Percentiles rank a stretch among this genome's conserved stretches.
phyloP scores from a whole-genome alignment of 2,329 filamentous ascomycete genomes.

The Akanthomyces lecanii region DNA sequence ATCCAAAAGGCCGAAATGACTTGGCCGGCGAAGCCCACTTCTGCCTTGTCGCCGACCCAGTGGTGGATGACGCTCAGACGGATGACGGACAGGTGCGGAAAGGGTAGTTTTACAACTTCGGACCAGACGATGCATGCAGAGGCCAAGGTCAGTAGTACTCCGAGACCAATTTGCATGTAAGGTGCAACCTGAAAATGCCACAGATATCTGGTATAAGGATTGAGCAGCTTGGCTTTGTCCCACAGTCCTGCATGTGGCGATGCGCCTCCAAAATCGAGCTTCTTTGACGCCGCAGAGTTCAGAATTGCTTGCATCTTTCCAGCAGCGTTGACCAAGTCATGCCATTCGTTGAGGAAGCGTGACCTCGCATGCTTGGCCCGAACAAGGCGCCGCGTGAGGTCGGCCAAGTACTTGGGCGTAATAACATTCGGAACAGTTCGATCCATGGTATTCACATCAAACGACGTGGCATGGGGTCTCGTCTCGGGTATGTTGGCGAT shows the following conservation, averaged over 20 bases:
- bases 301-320: slow-evolving; percentile 74
- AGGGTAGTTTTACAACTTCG: slow-evolving; percentile 80
- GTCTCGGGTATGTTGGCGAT: slow-evolving; percentile 65
- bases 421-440: slow-evolving; percentile 71
- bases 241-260: slow-evolving; percentile 52
- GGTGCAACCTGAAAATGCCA: slow-evolving; percentile 72
- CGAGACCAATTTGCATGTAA: slow-evolving; percentile 58
- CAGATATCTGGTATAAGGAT: slow-evolving; percentile 76
- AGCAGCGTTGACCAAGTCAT: slow-evolving; percentile 69
- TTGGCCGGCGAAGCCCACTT: slow-evolving; percentile 83
- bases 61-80: slow-evolving; percentile 69
- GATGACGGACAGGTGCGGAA: slow-evolving; percentile 69
- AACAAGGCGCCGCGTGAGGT: slow-evolving; percentile 76
- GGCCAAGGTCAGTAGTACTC: slow-evolving; percentile 65
- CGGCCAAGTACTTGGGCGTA: slow-evolving; percentile 88
- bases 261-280: slow-evolving; percentile 66
- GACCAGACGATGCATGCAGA: slow-evolving; percentile 89
- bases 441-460: slow-evolving; percentile 39
- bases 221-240: slow-evolving; percentile 59
- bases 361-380: slow-evolving; percentile 79
- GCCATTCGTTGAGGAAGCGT: slow-evolving; percentile 84
- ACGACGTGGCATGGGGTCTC: slow-evolving; percentile 39
- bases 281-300: slow-evolving; percentile 75
- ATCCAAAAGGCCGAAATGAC: slow-evolving; percentile 83
- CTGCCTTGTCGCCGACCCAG: slow-evolving; percentile 63